Evolutionary conservation across 345 rosid species (phyloP).

Genomic region (Aurinia saxatilis): DNA sequence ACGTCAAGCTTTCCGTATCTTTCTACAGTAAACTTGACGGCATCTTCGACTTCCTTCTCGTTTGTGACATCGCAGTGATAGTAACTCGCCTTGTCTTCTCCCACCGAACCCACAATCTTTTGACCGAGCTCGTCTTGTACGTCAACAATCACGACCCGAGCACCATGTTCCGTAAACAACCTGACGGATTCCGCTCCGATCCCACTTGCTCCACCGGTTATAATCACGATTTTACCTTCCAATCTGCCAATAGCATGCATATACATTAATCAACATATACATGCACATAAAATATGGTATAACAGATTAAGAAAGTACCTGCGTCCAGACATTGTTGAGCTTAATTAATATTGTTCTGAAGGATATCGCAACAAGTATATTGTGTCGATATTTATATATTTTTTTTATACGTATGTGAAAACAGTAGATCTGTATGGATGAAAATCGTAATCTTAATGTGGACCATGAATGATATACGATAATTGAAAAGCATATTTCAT

Average conservation of each 20-base stretch:
- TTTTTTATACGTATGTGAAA: too few relatives aligned
- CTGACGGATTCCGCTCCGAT: conserved; percentile 72
- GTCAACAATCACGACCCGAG: conserved; percentile 59
- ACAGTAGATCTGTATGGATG: too few relatives aligned
- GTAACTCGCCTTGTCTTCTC: conserved; percentile 40
- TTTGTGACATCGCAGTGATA: conserved; percentile 70
- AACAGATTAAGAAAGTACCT: conserved; percentile 10
- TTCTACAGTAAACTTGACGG: conserved; percentile 43
- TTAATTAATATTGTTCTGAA: background rate
- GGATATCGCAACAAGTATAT: background rate
- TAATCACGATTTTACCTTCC: conserved; percentile 74
- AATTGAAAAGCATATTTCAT: too few relatives aligned
- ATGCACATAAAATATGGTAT: background rate
- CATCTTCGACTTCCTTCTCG: conserved; percentile 64
- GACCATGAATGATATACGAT: too few relatives aligned
- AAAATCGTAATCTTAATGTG: too few relatives aligned
- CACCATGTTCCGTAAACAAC: conserved; percentile 61
- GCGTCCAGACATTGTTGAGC: conserved; percentile 18
- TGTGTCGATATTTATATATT: conserved; percentile 5
- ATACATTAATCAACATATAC: background rate
- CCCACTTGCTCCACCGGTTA: conserved; percentile 90
- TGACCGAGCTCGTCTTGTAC: conserved; percentile 67
- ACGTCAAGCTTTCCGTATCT: conserved; percentile 60
- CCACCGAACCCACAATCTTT: conserved; percentile 37
- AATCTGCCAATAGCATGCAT: conserved; percentile 33